These are phyloP conservation scores for Eucalyptus decipiens DNA, from an alignment of 345 rosid species.

Conservation along the genomic window DNA sequence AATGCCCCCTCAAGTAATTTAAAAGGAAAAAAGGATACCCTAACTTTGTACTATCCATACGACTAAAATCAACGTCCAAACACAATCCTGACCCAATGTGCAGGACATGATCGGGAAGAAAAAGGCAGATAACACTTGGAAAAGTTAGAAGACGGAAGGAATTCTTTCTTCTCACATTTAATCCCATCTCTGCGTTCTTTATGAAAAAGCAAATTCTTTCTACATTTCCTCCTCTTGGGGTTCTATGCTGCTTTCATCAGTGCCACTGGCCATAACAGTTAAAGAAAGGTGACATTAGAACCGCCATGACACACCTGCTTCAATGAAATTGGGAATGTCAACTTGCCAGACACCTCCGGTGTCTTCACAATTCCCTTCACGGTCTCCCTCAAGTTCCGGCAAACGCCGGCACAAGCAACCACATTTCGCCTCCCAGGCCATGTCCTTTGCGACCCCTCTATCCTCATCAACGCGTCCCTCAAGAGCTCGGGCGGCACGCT, in stretches of 20 bases:
- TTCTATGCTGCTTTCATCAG: not conserved
- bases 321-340: constrained; percentile 84
- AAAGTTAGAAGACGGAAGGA: not conserved
- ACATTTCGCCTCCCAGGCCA: constrained; percentile 77
- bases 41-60: not conserved
- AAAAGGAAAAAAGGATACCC: not conserved
- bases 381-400: constrained; percentile 78
- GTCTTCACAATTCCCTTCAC: constrained; percentile 71
- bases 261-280: not conserved
- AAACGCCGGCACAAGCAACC: constrained; percentile 82
- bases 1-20: not conserved
- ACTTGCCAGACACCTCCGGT: constrained; percentile 54
- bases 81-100: not conserved
- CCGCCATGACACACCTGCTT: constrained; percentile 45
- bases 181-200: not conserved
- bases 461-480: constrained; percentile 66
- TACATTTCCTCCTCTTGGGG: not conserved
- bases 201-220: not conserved
- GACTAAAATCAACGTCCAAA: not conserved
- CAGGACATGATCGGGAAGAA: not conserved
- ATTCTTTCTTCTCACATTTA: not conserved
- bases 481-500: constrained; percentile 79
- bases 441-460: constrained; percentile 47
- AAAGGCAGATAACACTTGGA: not conserved
- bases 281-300: not conserved